Evolutionary conservation across 805 yeast genomes (phyloP).

Genomic region (Nakazawaea populi): DNA sequence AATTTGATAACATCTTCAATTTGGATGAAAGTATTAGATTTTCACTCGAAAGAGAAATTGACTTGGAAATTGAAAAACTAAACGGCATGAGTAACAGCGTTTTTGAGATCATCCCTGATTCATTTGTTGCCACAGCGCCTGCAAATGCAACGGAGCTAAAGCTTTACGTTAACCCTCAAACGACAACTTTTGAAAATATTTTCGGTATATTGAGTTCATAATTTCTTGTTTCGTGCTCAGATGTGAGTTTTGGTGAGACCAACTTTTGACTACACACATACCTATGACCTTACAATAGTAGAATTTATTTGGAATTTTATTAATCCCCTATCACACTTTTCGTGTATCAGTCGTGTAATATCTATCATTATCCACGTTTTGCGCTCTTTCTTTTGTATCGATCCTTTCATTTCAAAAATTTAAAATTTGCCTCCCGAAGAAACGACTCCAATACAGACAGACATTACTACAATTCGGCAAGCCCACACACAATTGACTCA

Average conservation of each 20-base stretch:
- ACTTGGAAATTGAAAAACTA: slow-evolving; percentile 4
- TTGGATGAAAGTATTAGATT: neutral
- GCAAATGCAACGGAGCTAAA: slow-evolving; percentile 11
- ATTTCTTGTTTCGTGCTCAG: neutral
- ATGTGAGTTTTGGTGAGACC: neutral
- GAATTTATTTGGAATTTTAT: no score
- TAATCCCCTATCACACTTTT: no score
- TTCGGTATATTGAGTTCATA: slow-evolving; percentile 8
- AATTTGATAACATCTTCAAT: slow-evolving; percentile 5
- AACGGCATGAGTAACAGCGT: neutral
- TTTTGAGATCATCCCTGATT: neutral
- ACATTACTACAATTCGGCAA: no score
- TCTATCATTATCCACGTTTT: no score
- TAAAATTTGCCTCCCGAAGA: slow-evolving; percentile 9
- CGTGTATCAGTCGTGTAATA: no score
- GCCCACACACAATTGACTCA: no score
- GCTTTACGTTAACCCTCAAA: slow-evolving; percentile 22
- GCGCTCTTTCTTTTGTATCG: neutral
- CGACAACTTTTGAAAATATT: slow-evolving; percentile 14
- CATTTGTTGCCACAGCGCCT: slow-evolving; percentile 9
- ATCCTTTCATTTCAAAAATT: neutral
- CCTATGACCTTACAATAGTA: no score
- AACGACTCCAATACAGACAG: neutral
- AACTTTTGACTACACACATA: no score
- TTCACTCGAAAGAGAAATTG: slow-evolving; percentile 6